These are phyloP conservation scores for Talaromyces sp. DNA, from an alignment of 2,329 filamentous ascomycete species.

Conservation along the genomic window DNA sequence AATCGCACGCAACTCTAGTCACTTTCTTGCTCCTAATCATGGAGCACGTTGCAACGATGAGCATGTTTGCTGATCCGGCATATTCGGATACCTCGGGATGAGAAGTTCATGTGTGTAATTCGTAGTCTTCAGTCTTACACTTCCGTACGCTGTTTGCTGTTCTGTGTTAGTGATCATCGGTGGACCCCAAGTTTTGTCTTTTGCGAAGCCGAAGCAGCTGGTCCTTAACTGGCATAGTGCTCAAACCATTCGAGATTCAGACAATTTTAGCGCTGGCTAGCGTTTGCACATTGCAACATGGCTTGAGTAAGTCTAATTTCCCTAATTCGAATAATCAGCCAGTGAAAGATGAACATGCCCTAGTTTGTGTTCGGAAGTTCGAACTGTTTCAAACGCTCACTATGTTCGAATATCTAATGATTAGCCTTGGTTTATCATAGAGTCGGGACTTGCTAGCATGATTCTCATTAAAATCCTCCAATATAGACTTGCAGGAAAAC, in stretches of 20 bases:
- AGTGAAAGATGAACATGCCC: background rate
- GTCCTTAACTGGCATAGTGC: background rate
- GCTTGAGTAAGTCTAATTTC: background rate
- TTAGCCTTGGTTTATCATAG: background rate
- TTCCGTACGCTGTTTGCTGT: background rate
- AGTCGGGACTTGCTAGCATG: background rate
- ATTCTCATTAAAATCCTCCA: too few relatives aligned
- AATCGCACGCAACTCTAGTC: background rate
- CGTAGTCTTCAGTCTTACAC: background rate
- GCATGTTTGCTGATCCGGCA: slow-evolving; percentile 1
- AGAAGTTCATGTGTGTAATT: background rate
- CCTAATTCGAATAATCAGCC: background rate
- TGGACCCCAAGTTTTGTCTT: background rate
- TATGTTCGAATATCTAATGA: background rate
- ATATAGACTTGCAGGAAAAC: too few relatives aligned
- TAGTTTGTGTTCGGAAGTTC: background rate
- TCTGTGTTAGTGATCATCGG: background rate
- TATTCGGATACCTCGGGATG: background rate
- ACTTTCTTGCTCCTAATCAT: background rate
- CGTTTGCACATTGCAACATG: background rate
- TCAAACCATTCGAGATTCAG: background rate
- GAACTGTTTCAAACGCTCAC: background rate
- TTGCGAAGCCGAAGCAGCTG: background rate
- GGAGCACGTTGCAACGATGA: background rate
- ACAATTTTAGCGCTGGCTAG: background rate